Percentiles rank a stretch among this genome's conserved stretches.
These are phyloP conservation scores for Ceratocystis cacaofunesta DNA, from an alignment of 2,329 filamentous ascomycete species.

Conservation along the genomic window DNA sequence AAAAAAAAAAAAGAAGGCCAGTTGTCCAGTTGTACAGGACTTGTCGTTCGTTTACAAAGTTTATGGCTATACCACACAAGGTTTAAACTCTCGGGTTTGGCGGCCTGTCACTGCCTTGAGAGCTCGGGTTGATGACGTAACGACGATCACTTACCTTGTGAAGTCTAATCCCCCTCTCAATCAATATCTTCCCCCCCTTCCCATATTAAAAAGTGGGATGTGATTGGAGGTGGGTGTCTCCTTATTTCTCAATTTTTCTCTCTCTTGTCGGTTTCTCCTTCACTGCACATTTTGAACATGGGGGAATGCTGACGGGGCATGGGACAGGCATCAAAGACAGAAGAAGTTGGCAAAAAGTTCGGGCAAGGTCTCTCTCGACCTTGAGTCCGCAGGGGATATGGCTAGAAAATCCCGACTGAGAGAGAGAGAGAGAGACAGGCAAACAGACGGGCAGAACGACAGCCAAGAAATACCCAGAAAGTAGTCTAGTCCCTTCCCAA, in stretches of 20 bases:
- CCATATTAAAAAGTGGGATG: neutral
- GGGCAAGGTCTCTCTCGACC: neutral
- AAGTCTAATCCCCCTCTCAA: neutral
- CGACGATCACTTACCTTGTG: neutral
- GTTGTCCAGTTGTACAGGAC: no score
- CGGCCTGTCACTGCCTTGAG: no score
- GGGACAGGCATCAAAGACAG: neutral
- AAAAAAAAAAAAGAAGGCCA: no score
- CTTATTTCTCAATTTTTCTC: neutral
- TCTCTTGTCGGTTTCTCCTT: neutral
- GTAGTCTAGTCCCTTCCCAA: neutral
- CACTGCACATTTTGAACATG: neutral
- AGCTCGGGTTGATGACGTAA: no score
- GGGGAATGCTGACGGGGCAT: neutral
- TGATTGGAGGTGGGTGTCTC: neutral
- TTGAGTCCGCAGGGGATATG: neutral
- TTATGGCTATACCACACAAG: no score
- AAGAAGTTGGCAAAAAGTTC: neutral
- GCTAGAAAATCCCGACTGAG: neutral
- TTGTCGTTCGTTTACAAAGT: no score
- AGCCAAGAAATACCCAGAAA: neutral
- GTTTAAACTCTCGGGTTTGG: no score
- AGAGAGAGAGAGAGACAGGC: neutral
- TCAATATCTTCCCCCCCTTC: neutral
- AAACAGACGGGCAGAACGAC: neutral